These are phyloP conservation scores for Phylloporus arenicola DNA, from an alignment of 768 basidiomycete species.

Conservation along the genomic window DNA sequence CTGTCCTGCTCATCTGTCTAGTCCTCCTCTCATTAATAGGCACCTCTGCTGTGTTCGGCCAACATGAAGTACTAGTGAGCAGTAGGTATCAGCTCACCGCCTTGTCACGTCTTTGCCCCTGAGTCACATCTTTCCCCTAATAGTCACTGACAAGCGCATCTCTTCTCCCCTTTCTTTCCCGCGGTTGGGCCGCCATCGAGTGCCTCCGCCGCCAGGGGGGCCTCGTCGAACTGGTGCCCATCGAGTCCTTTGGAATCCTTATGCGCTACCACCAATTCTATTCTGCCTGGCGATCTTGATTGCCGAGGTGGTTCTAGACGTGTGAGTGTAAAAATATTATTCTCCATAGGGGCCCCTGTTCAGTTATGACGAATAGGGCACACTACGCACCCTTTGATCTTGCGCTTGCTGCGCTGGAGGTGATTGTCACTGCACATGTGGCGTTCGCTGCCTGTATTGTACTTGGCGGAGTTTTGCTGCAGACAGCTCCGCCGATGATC, in stretches of 20 bases:
- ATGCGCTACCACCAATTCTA: conserved; percentile 56
- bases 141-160: conserved; percentile 60
- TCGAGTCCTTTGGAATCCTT: conserved; percentile 65
- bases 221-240: conserved; percentile 5
- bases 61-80: conserved; percentile 59
- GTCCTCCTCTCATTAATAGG: conserved; percentile 53
- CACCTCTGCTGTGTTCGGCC: conserved; percentile 55
- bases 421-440: conserved; percentile 72
- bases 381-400: conserved; percentile 78
- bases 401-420: conserved; percentile 72
- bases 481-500: conserved; percentile 69
- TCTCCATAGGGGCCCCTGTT: neutral
- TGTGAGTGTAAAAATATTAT: conserved; percentile 40
- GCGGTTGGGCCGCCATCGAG: conserved; percentile 20
- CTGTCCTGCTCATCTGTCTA: conserved; percentile 49
- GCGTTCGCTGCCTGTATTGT: conserved; percentile 82
- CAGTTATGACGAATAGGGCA: conserved; percentile 7
- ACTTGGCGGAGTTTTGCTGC: conserved; percentile 81
- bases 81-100: conserved; percentile 38
- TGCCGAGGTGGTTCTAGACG: conserved; percentile 48
- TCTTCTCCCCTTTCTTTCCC: conserved; percentile 48
- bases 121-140: conserved; percentile 3
- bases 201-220: conserved; percentile 8
- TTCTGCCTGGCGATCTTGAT: conserved; percentile 53
- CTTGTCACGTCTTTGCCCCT: neutral